These are phyloP conservation scores for Juglanconis juglandina DNA, from an alignment of 2,329 filamentous ascomycete species.

Conservation along the genomic window DNA sequence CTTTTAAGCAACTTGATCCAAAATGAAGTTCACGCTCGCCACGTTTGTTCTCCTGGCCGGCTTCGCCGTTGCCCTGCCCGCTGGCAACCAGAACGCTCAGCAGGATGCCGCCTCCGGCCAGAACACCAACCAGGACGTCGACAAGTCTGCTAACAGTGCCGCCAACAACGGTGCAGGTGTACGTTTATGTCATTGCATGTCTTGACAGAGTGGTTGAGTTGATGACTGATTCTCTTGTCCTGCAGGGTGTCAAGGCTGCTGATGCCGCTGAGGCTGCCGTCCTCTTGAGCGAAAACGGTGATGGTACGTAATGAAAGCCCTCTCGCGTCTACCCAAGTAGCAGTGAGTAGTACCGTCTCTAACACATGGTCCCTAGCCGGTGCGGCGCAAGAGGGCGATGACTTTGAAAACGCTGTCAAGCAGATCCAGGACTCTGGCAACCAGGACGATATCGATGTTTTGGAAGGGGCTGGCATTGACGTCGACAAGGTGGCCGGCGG, in stretches of 20 bases:
- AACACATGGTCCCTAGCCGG: neutral
- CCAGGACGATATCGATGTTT: constrained; percentile 3
- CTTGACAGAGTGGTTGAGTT: neutral
- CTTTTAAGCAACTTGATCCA: neutral
- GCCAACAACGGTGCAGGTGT: constrained; percentile 8
- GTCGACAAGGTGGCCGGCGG: neutral
- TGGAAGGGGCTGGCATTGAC: constrained; percentile 8
- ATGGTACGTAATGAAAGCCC: neutral
- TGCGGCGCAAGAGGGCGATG: constrained; percentile 1
- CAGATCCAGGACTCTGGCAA: constrained; percentile 5
- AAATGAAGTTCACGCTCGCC: constrained; percentile 13
- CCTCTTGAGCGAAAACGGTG: constrained; percentile 10
- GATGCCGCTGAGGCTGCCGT: constrained; percentile 12
- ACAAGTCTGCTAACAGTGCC: constrained; percentile 1
- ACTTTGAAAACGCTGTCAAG: constrained; percentile 8
- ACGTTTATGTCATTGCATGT: neutral
- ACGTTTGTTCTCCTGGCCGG: constrained; percentile 10
- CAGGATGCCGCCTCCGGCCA: neutral
- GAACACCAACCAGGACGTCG: neutral
- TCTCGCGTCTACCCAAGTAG: neutral
- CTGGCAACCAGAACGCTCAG: neutral
- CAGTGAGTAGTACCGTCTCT: neutral
- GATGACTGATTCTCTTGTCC: neutral
- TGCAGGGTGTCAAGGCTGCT: constrained; percentile 4
- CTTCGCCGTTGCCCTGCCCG: constrained; percentile 9